Evolutionary conservation across 495 filamentous ascomycete species (phyloP).

Genomic region (Penicillium coprophilum): DNA sequence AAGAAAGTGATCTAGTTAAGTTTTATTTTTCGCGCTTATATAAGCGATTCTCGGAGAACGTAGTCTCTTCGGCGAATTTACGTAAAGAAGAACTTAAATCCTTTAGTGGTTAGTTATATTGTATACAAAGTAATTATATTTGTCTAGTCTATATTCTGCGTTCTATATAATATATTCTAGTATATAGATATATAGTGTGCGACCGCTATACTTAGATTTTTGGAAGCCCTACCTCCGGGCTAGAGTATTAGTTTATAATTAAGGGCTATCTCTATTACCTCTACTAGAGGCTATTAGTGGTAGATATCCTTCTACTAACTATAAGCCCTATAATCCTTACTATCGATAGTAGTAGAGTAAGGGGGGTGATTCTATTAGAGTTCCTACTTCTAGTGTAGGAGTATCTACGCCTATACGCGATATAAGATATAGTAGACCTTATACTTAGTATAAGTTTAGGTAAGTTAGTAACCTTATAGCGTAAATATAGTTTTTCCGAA

Average conservation of each 20-base stretch:
- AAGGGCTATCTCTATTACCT: constrained; percentile 22
- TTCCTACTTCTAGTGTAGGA: constrained; percentile 34
- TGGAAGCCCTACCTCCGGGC: constrained; percentile 9
- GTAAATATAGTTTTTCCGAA: too few species aligned
- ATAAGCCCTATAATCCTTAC: constrained; percentile 34
- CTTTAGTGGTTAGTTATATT: too few species aligned
- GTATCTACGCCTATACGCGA: constrained; percentile 20
- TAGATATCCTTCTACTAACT: constrained; percentile 33
- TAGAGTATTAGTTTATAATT: constrained; percentile 26
- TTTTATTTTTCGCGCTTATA: too few species aligned
- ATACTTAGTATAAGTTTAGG: constrained; percentile 34
- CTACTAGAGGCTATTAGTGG: constrained; percentile 14
- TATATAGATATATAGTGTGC: constrained; percentile 33
- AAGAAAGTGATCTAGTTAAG: too few species aligned
- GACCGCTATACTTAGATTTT: constrained; percentile 32
- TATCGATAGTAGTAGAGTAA: constrained; percentile 35
- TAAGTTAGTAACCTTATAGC: too few species aligned
- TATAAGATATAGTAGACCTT: constrained; percentile 37
- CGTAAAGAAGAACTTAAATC: too few species aligned
- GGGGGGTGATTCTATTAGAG: constrained; percentile 36
- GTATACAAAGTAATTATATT: not conserved
- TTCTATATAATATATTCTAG: constrained; percentile 28
- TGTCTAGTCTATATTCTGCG: constrained; percentile 30
- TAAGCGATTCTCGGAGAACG: too few species aligned
- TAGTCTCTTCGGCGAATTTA: not conserved